Conservation (phyloP, 202 grass and related monocot species). For the Brachypodium distachyon region DNA sequence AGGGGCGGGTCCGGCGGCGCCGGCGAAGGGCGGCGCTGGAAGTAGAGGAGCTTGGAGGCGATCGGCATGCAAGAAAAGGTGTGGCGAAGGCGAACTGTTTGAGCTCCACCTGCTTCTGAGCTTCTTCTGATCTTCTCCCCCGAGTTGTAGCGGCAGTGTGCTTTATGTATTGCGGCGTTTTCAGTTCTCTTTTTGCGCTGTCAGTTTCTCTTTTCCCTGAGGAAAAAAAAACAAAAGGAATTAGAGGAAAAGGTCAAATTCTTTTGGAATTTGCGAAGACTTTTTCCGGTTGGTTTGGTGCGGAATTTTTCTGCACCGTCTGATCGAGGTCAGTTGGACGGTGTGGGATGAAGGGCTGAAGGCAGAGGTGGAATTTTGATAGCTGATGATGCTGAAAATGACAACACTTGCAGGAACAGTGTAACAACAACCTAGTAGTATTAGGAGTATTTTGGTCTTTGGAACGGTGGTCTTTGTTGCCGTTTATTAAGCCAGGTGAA, state of each 20-base stretch:
- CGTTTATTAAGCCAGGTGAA: too few relatives aligned
- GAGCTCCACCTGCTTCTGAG: background rate
- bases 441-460: too few relatives aligned
- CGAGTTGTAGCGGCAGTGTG: background rate
- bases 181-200: background rate
- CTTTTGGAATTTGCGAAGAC: background rate
- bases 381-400: background rate
- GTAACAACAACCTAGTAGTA: background rate
- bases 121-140: background rate
- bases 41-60: conserved; percentile 58
- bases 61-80: conserved; percentile 40
- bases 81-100: conserved; percentile 14
- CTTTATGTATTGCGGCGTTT: background rate
- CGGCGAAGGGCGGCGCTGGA: conserved; percentile 43
- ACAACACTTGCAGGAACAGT: background rate
- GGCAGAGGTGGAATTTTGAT: background rate
- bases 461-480: background rate
- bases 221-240: too few relatives aligned
- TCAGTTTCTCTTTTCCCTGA: background rate
- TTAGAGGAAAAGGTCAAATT: too few relatives aligned
- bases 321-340: background rate
- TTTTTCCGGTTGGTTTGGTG: background rate
- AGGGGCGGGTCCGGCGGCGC: conserved; percentile 14
- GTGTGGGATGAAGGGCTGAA: too few relatives aligned
- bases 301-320: background rate